phyloP scores from a whole-genome alignment of 2,329 filamentous ascomycete species.

The Juglanconis sp. region DNA sequence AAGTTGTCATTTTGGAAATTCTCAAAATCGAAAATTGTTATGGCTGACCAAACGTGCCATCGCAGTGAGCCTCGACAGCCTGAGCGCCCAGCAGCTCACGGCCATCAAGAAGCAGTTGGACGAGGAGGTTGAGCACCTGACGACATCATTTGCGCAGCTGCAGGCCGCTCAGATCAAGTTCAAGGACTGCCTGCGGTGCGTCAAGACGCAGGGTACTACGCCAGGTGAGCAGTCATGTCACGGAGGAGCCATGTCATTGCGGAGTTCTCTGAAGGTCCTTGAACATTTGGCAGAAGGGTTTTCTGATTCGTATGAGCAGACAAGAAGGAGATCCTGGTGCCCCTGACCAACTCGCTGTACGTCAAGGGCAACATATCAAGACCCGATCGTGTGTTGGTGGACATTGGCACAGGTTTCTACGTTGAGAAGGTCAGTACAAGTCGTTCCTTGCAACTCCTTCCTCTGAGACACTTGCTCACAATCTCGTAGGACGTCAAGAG shows the following conservation, averaged over 20 bases:
- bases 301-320: constrained; percentile 22
- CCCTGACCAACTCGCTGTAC: constrained; percentile 90
- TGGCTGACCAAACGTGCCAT: background rate
- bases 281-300: background rate
- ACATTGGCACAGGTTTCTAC: constrained; percentile 91
- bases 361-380: constrained; percentile 78
- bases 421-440: constrained; percentile 72
- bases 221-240: constrained; percentile 23
- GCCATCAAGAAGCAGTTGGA: constrained; percentile 95
- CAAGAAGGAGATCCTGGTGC: constrained; percentile 72
- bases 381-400: constrained; percentile 77
- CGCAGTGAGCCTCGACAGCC: constrained; percentile 64
- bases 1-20: background rate
- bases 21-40: background rate
- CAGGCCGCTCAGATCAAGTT: constrained; percentile 90
- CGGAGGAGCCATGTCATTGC: constrained; percentile 25
- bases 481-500: constrained; percentile 46
- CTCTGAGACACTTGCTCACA: background rate
- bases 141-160: constrained; percentile 82
- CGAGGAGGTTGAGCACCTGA: constrained; percentile 92
- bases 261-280: background rate
- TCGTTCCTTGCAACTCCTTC: background rate
- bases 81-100: constrained; percentile 80
- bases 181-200: constrained; percentile 79
- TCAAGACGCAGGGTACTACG: constrained; percentile 43